Base-by-base conservation (phyloP, 495 filamentous ascomycete genomes). In the Trichoderma erinaceum region DNA sequence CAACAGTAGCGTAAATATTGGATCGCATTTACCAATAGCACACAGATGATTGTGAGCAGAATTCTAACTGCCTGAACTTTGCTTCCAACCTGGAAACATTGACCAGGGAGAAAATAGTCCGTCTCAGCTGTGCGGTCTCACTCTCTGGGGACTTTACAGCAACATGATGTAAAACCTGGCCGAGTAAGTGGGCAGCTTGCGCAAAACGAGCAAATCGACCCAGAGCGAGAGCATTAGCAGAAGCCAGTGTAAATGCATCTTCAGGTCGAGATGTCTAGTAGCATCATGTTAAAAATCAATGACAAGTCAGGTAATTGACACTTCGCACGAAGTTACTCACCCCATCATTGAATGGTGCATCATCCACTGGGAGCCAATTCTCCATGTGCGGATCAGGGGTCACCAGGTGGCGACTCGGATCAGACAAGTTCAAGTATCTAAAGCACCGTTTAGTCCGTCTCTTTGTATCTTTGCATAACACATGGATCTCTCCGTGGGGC, bases 281-380 rank as follows among this genome's bases (percentile, higher is more conserved):
- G 11, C 1, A 25, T 6, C n/a, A 32, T 61, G 56, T 61, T 32
- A 61, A 23, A 52, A 3, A 27, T 35, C 2, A 12, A 16, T 32
- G 23, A 7, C 0, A 7, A 61, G 3, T n/a, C n/a, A n/a, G n/a
- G n/a, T 29, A 29, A 29, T 29, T 29, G 4, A 4, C 29, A 1
- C 29, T 29, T 29, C 29, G 29, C 29, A 29, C 29, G 29, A 48
- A 15, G 23, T 0, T 10, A 61, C 56, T 61, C 2, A 61, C 56
- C 16, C 56, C 56, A 27, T 32, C n/a, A 32, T 61, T 32, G 6
- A 61, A 85, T 27, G 75, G 73, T 12, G 67, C 64, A 69, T 85
- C 83, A 65, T 82, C 76, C 3, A 76, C 75, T 5, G 83, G 83
- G 1, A 86, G 74, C 21, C 74, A 46, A 13, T 72, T 71, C 29